These are phyloP conservation scores for Xanthoconium purpureum DNA, from an alignment of 768 basidiomycete genomes.

Conservation along the genomic window DNA sequence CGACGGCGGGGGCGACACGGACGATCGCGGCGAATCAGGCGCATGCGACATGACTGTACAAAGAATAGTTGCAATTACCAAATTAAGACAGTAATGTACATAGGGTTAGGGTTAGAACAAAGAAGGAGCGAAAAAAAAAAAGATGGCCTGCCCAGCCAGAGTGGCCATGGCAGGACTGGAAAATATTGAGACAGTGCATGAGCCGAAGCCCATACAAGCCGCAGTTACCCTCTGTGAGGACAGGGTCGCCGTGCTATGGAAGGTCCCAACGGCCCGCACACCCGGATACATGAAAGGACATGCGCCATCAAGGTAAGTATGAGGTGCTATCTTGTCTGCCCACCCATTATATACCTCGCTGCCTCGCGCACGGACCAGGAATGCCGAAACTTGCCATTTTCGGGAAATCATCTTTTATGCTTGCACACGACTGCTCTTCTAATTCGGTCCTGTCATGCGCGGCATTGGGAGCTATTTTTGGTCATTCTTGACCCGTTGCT, in stretches of 20 bases:
- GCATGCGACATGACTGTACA: constrained; percentile 10
- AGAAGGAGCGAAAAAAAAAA: constrained; percentile 19
- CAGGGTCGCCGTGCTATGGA: constrained; percentile 57
- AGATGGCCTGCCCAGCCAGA: constrained; percentile 38
- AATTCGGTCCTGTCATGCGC: too few species aligned
- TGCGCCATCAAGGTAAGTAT: constrained; percentile 68
- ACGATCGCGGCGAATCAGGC: constrained; percentile 60
- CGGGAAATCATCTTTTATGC: not conserved
- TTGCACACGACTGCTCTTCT: too few species aligned
- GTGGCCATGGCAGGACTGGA: constrained; percentile 63
- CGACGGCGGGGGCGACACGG: constrained; percentile 67
- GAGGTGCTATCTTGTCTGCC: constrained; percentile 20
- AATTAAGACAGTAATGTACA: constrained; percentile 1
- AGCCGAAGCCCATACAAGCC: constrained; percentile 60
- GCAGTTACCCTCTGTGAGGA: constrained; percentile 43
- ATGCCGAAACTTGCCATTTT: not conserved
- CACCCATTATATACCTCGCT: constrained; percentile 29
- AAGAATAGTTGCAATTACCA: not conserved
- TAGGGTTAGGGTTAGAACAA: constrained; percentile 33
- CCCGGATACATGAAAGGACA: constrained; percentile 52
- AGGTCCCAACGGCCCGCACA: constrained; percentile 53
- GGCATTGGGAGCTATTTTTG: too few species aligned
- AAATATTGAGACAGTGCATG: constrained; percentile 83
- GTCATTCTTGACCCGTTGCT: too few species aligned
- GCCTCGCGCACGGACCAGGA: constrained; percentile 26